Conservation (phyloP, 352 stramenopile genomes). For the Achlya hypogyna region DNA sequence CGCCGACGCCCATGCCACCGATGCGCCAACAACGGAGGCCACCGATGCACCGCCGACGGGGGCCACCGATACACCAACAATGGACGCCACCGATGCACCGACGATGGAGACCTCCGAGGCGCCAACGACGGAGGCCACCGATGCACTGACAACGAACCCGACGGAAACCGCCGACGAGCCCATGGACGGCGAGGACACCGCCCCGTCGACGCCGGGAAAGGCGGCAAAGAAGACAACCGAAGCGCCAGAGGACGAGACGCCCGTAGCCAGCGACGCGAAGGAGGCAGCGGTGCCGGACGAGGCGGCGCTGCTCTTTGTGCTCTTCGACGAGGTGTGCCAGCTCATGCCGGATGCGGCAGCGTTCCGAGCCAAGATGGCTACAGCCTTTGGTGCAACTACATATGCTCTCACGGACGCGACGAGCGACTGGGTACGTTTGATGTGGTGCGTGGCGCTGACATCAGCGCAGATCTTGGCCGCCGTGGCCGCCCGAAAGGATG, state of each 20-base stretch:
- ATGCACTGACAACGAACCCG: too few species aligned
- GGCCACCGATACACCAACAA: too few species aligned
- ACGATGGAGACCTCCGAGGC: too few species aligned
- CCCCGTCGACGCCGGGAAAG: background rate
- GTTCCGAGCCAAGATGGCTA: slow-evolving; percentile 6
- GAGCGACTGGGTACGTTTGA: background rate
- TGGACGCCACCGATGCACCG: too few species aligned
- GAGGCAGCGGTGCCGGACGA: background rate
- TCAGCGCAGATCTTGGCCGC: slow-evolving; percentile 1
- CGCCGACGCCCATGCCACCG: background rate
- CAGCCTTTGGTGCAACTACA: background rate
- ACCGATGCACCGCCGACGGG: too few species aligned
- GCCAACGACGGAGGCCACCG: too few species aligned
- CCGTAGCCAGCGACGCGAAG: background rate
- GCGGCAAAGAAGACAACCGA: too few species aligned
- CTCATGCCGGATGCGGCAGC: background rate
- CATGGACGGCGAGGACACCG: too few species aligned
- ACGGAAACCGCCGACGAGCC: background rate
- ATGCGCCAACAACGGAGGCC: background rate
- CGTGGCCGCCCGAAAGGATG: slow-evolving; percentile 7
- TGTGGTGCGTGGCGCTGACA: background rate
- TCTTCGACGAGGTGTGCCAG: slow-evolving; percentile 9
- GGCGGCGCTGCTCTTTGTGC: background rate
- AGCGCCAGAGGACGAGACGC: background rate
- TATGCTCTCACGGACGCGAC: background rate